A percentile compares a stretch with the other conserved stretches of the same genome.
Conservation (phyloP, 225 moss, liverwort and hornwort genomes). For the Rhytidiadelphus loreus region DNA sequence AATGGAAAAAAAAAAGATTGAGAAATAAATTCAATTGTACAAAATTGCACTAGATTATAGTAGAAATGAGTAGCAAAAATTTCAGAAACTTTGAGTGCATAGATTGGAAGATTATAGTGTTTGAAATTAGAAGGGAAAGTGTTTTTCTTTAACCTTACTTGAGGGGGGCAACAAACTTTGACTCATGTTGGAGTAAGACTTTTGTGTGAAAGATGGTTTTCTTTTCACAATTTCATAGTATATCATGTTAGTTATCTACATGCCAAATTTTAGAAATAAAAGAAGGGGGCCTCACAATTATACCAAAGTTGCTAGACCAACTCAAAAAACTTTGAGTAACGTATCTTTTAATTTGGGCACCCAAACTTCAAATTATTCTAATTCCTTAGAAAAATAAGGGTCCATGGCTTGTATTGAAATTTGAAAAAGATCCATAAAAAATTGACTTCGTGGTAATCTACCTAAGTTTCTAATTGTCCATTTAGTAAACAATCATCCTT, state of each 20-base stretch:
- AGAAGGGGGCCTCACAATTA: neutral
- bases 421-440: neutral
- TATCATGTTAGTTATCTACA: neutral
- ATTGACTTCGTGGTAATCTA: neutral
- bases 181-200: neutral
- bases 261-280: neutral
- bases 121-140: neutral
- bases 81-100: neutral
- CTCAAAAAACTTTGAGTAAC: fast-evolving
- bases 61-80: neutral
- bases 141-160: fast-evolving
- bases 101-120: neutral
- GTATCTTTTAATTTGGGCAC: neutral
- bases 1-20: neutral
- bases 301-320: fast-evolving
- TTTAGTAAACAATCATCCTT: too few relatives aligned
- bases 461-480: too few relatives aligned
- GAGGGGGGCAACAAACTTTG: fast-evolving
- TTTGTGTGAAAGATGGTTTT: neutral
- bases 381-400: fast-evolving
- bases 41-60: neutral
- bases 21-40: too few relatives aligned
- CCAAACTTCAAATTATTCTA: neutral
- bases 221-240: neutral
- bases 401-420: fast-evolving